Evolutionary conservation across 352 stramenopile genomes (phyloP), one percentile per base, ranked within the genome.

Genomic region (Phytophthora boehmeriae): DNA sequence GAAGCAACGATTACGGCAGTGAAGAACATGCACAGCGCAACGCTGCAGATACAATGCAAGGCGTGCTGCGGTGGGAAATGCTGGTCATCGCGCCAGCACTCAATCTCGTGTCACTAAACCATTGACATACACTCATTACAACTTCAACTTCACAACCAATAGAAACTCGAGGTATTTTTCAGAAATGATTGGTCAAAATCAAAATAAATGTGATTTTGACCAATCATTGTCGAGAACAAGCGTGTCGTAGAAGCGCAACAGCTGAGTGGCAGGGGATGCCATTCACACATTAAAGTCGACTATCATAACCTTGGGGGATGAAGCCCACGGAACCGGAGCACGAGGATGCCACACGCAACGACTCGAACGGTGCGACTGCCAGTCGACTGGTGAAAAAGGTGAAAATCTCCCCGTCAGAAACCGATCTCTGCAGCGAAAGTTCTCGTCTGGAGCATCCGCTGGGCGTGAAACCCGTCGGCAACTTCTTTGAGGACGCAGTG

Each of bases 391-490:
- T 73, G 23, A 80, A 80, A 52, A 73, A 62, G 28, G 48, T 68
- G 17, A 70, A 71, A 35, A 63, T 71, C 11, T 64, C 59, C 20
- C 2, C 11, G 14, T 35, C 60, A 41, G 44, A 16, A 13, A 14
- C 0, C 19, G 20, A 38, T 17, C 16, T 11, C 17, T 49, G 36
- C 10, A 63, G 17, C 20, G 27, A 35, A 0, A 47, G 56, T n/a
- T 19, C 43, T 30, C 66, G 71, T 19, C 59, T 92, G 39, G 54
- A 61, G 48, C 89, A 96, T 55, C 88, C 89, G 20, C 88, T 86
- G 44, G 88, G 88, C 43, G 75, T 96, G 34, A 90, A 95, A 46
- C 88, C 88, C 1, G 73, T 90, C 54, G 89, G 89, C 51, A 96
- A 96, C 42, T 88, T 73, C 67, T 92, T 81, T 34, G 83, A 83